Conservation (phyloP, 768 basidiomycete genomes). For the Filobasidium wieringae region DNA sequence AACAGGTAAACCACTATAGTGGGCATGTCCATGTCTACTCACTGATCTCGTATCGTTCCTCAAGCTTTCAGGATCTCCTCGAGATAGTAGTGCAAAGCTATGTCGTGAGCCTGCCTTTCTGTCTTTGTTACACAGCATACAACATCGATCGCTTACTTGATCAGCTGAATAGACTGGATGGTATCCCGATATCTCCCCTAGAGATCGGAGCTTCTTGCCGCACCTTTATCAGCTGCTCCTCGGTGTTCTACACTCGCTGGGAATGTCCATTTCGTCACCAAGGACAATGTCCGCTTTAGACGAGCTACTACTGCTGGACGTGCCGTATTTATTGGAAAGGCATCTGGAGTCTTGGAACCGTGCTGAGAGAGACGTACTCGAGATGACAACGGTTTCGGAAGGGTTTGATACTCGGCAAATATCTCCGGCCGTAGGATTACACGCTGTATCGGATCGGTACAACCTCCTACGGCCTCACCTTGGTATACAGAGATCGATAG, state of each 20-base stretch:
- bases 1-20: no score
- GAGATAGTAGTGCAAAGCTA: background rate
- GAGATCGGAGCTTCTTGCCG: constrained; percentile 24
- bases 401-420: no score
- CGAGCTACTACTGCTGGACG: constrained; percentile 19
- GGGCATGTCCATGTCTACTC: no score
- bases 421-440: no score
- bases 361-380: constrained; percentile 1
- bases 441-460: no score
- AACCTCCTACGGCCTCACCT: no score
- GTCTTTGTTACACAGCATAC: background rate
- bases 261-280: constrained; percentile 12
- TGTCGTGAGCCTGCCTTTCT: background rate
- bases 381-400: background rate
- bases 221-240: constrained; percentile 16
- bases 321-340: constrained; percentile 20
- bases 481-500: no score
- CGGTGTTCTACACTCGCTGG: constrained; percentile 21
- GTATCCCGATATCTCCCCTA: constrained; percentile 25
- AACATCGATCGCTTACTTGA: no score
- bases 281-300: constrained; percentile 4
- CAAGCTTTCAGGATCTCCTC: background rate
- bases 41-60: no score
- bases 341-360: constrained; percentile 12
- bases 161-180: no score